phyloP scores from a whole-genome alignment of 2,329 filamentous ascomycete genomes.

The Diaporthe nobilis region DNA sequence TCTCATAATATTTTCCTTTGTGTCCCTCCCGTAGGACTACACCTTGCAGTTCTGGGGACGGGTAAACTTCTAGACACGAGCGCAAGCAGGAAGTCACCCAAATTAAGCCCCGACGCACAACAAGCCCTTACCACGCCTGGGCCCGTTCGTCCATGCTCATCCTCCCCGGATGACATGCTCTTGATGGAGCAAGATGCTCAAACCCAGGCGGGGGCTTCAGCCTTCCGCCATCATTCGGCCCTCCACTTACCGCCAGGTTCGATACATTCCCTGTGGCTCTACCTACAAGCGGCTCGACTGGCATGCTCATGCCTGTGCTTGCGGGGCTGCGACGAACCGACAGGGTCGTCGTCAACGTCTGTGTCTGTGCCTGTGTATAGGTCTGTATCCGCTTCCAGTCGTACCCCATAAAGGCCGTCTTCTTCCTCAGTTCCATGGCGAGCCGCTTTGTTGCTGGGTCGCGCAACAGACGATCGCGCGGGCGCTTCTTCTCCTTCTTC shows the following conservation, averaged over 20 bases:
- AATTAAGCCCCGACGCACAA: no score
- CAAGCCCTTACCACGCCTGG: background rate
- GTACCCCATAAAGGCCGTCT: conserved; percentile 89
- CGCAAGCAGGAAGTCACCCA: background rate
- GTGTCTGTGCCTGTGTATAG: conserved; percentile 19
- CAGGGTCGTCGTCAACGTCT: conserved; percentile 3
- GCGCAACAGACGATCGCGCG: conserved; percentile 87
- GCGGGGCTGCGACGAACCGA: background rate
- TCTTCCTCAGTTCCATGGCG: conserved; percentile 86
- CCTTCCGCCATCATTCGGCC: background rate
- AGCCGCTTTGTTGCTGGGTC: conserved; percentile 76
- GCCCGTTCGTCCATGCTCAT: conserved; percentile 32
- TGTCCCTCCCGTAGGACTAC: background rate
- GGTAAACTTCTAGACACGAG: no score
- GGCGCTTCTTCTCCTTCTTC: conserved; percentile 79
- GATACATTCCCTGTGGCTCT: background rate
- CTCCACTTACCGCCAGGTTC: background rate
- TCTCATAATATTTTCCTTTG: background rate
- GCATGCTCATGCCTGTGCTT: background rate
- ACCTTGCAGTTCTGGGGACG: background rate
- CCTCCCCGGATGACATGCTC: conserved; percentile 42
- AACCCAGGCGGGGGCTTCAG: conserved; percentile 16
- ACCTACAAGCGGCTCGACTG: background rate
- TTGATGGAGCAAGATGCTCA: conserved; percentile 41
- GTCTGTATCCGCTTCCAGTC: conserved; percentile 75